Evolutionary conservation across 2,329 filamentous ascomycete genomes (phyloP).

Genomic region (Leptoxyphium fumago): DNA sequence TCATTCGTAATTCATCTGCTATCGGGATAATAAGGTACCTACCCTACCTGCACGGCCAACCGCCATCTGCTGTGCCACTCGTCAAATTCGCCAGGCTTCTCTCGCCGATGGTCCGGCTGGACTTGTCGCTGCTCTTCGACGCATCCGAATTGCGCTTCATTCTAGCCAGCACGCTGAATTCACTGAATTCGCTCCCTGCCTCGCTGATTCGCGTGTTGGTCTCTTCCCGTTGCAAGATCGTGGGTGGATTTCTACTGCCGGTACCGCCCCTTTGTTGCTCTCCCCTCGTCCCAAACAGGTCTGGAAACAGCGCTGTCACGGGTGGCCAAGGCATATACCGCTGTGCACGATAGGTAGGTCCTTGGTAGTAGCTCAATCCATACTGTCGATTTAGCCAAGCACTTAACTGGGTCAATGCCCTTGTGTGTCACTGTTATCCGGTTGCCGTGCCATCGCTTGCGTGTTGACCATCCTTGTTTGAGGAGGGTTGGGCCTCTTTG

Average conservation of each 20-base stretch:
- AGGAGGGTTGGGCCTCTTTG: background rate
- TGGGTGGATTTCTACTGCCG: too few species aligned
- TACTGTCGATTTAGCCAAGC: too few species aligned
- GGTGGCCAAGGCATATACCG: too few species aligned
- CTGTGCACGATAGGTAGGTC: too few species aligned
- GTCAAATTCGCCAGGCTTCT: constrained; percentile 10
- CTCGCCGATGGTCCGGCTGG: constrained; percentile 3
- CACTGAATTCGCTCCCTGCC: constrained; percentile 7
- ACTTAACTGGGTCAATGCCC: too few species aligned
- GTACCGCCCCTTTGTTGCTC: too few species aligned
- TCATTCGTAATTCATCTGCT: too few species aligned
- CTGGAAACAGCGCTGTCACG: too few species aligned
- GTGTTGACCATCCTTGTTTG: background rate
- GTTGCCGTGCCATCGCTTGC: constrained; percentile 2
- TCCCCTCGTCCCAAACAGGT: too few species aligned
- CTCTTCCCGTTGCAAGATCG: too few species aligned
- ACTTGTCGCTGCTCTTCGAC: background rate
- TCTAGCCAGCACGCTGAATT: constrained; percentile 8
- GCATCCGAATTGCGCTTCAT: constrained; percentile 1
- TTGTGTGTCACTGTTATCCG: background rate
- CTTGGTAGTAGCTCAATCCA: too few species aligned
- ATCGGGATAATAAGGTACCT: too few species aligned
- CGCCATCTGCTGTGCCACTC: constrained; percentile 10
- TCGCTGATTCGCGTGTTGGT: background rate
- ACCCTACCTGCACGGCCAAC: background rate